Conservation (phyloP, 1,284 basidiomycete genomes). For the Melampsora larici-populina region DNA sequence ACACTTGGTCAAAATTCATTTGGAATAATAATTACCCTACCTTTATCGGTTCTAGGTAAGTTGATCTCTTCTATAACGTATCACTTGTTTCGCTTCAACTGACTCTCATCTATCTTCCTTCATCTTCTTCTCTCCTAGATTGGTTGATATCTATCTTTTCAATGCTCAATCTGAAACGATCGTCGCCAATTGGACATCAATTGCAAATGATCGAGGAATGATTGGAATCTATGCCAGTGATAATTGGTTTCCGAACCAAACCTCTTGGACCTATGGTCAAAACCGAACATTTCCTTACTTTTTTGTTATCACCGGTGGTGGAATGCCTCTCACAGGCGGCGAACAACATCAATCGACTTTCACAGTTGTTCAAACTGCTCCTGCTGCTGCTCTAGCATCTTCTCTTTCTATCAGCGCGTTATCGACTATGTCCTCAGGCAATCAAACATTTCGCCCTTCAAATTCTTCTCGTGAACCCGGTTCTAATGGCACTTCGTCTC, state of each 20-base stretch:
- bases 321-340: slow-evolving; percentile 14
- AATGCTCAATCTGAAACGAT: slow-evolving; percentile 30
- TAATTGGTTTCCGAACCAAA: slow-evolving; percentile 26
- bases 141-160: slow-evolving; percentile 35
- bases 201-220: slow-evolving; percentile 38
- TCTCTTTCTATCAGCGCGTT: slow-evolving; percentile 5
- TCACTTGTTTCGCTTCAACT: not conserved
- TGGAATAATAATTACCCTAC: slow-evolving; percentile 41
- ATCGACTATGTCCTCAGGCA: not conserved
- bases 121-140: not conserved
- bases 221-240: slow-evolving; percentile 39
- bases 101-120: not conserved
- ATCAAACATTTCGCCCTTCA: not conserved
- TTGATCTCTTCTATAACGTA: not conserved
- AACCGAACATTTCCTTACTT: slow-evolving; percentile 29
- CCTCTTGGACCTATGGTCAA: slow-evolving; percentile 11
- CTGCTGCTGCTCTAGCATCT: slow-evolving; percentile 20
- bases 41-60: slow-evolving; percentile 31
- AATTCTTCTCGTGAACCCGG: not conserved
- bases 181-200: slow-evolving; percentile 20
- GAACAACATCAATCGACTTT: slow-evolving; percentile 40
- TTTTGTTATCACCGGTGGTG: slow-evolving; percentile 32
- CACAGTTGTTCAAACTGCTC: slow-evolving; percentile 27
- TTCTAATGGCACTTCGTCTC: slow-evolving; percentile 3
- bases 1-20: slow-evolving; percentile 41